Evolutionary conservation across 345 rosid genomes (phyloP).

Genomic region (Iberis pinnata): DNA sequence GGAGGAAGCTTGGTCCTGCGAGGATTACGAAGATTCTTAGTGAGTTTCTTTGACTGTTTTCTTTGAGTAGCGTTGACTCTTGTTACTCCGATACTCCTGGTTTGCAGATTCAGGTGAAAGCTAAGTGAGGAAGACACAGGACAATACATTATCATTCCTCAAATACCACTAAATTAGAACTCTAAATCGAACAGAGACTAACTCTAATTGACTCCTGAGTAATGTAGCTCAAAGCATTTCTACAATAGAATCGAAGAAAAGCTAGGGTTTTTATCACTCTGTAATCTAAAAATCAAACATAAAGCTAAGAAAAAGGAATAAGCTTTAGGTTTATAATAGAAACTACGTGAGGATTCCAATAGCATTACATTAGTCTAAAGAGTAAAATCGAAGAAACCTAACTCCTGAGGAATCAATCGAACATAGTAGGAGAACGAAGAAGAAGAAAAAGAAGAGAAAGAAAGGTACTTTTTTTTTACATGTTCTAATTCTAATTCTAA

Average conservation of each 20-base stretch:
- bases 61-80: constrained; percentile 30
- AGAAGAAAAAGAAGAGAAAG: background rate
- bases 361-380: background rate
- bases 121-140: constrained; percentile 18
- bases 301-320: constrained; percentile 3
- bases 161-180: background rate
- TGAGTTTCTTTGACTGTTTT: constrained; percentile 33
- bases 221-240: background rate
- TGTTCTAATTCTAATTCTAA: too few relatives aligned
- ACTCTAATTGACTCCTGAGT: background rate
- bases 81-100: background rate
- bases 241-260: background rate
- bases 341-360: background rate
- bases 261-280: constrained; percentile 17
- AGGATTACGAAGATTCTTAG: constrained; percentile 59
- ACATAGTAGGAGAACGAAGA: background rate
- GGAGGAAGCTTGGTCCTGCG: constrained; percentile 76
- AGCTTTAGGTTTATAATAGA: background rate
- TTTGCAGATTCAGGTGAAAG: constrained; percentile 17
- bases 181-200: background rate
- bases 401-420: constrained; percentile 3
- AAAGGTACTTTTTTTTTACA: too few relatives aligned
- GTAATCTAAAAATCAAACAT: constrained; percentile 9
- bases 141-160: constrained; percentile 21
- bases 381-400: background rate